Percentiles rank a stretch among this genome's conserved stretches.
phyloP scores from a whole-genome alignment of 2,329 filamentous ascomycete genomes.

The Harringtonia aguacate region DNA sequence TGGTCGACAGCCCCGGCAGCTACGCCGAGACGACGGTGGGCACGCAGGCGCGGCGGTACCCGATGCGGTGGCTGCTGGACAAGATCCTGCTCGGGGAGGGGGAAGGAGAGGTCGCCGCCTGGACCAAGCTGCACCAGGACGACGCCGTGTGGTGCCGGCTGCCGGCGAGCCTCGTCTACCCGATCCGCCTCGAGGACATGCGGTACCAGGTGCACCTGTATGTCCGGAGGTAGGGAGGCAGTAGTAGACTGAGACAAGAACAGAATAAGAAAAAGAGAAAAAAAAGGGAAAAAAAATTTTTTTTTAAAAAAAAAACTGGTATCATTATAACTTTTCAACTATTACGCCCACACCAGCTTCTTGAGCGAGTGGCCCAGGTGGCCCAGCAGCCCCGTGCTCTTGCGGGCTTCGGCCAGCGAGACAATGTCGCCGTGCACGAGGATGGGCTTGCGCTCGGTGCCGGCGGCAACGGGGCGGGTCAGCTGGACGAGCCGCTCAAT shows the following conservation, averaged over 20 bases:
- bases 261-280: background rate
- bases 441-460: slow-evolving; percentile 31
- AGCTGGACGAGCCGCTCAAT: slow-evolving; percentile 57
- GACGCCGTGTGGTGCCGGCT: slow-evolving; percentile 83
- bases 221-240: slow-evolving; percentile 17
- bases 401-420: slow-evolving; percentile 72
- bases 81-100: slow-evolving; percentile 56
- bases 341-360: slow-evolving; percentile 73
- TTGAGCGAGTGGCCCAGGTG: slow-evolving; percentile 83
- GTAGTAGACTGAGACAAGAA: background rate
- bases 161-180: slow-evolving; percentile 56
- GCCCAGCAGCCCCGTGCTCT: slow-evolving; percentile 76
- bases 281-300: background rate
- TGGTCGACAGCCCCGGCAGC: slow-evolving; percentile 87
- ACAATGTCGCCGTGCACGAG: slow-evolving; percentile 63
- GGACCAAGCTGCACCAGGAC: slow-evolving; percentile 65
- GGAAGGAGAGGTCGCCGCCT: slow-evolving; percentile 39
- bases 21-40: slow-evolving; percentile 76
- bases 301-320: background rate
- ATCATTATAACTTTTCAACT: background rate
- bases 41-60: slow-evolving; percentile 56
- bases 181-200: slow-evolving; percentile 87
- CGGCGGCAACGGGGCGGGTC: slow-evolving; percentile 28
- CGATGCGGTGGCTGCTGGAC: slow-evolving; percentile 88
- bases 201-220: slow-evolving; percentile 89